Percentiles rank a stretch among this genome's conserved stretches.
Conservation (phyloP, 495 filamentous ascomycete species). For the Massariosphaeria phaeospora region DNA sequence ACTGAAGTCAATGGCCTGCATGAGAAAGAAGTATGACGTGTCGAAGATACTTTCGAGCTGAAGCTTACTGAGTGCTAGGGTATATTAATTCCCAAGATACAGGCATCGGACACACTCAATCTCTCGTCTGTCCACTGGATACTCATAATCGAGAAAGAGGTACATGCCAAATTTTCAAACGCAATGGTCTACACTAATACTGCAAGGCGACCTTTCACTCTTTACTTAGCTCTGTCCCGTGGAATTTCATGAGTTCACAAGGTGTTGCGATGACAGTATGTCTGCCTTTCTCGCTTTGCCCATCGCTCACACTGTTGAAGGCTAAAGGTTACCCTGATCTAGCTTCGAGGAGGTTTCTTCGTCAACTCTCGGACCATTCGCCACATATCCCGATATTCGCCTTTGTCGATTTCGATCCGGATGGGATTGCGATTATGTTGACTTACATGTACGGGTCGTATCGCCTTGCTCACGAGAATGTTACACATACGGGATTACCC, state of each 20-base stretch:
- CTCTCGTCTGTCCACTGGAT: constrained; percentile 61
- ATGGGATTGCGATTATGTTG: constrained; percentile 79
- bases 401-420: constrained; percentile 80
- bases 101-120: constrained; percentile 51
- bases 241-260: constrained; percentile 44
- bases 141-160: constrained; percentile 90
- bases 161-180: constrained; percentile 30
- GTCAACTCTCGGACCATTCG: constrained; percentile 40
- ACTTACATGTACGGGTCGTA: constrained; percentile 84
- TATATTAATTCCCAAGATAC: constrained; percentile 58
- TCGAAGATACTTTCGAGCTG: not conserved
- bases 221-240: constrained; percentile 52
- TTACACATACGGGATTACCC: constrained; percentile 11
- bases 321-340: constrained; percentile 93
- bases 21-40: constrained; percentile 22
- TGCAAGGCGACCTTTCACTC: constrained; percentile 69
- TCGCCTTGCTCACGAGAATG: constrained; percentile 65
- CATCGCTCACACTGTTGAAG: constrained; percentile 41
- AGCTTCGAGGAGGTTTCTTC: constrained; percentile 66
- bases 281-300: not conserved
- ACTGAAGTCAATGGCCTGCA: constrained; percentile 25
- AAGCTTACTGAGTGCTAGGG: constrained; percentile 47
- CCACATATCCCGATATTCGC: constrained; percentile 52
- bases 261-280: constrained; percentile 68
- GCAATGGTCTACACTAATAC: constrained; percentile 17